Conservation (phyloP, 441 rosid species). For the Jatropha multifida region DNA sequence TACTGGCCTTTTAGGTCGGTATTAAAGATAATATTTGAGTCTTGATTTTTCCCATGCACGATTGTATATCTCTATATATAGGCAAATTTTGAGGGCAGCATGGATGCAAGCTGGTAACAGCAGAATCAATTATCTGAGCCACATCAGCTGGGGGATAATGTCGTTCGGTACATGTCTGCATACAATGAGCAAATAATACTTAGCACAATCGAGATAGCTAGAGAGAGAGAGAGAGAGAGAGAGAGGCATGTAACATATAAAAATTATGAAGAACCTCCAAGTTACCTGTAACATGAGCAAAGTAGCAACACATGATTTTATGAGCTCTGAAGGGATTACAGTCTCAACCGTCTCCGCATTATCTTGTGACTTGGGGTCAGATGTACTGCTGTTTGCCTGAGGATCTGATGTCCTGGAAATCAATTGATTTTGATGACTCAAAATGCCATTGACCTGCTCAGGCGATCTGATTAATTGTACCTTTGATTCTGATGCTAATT, state of each 20-base stretch:
- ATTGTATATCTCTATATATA: slow-evolving; percentile 80
- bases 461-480: slow-evolving; percentile 29
- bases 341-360: slow-evolving; percentile 41
- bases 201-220: neutral
- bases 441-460: slow-evolving; percentile 46
- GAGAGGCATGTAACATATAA: neutral
- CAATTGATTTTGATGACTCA: slow-evolving; percentile 32
- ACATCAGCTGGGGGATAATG: slow-evolving; percentile 88
- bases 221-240: neutral
- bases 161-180: slow-evolving; percentile 86
- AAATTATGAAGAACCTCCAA: neutral
- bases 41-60: slow-evolving; percentile 95
- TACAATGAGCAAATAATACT: slow-evolving; percentile 11
- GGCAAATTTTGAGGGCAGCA: slow-evolving; percentile 77
- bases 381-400: slow-evolving; percentile 18
- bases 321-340: slow-evolving; percentile 70
- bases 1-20: slow-evolving; percentile 52
- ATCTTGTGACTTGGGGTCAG: slow-evolving; percentile 33
- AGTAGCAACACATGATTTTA: slow-evolving; percentile 84
- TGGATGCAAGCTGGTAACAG: slow-evolving; percentile 81
- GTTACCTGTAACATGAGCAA: slow-evolving; percentile 88
- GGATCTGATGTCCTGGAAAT: slow-evolving; percentile 36
- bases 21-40: slow-evolving; percentile 87
- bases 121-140: slow-evolving; percentile 85
- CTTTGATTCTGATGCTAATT: slow-evolving; percentile 36